Percentiles rank a stretch among this genome's conserved stretches.
Evolutionary conservation across 176 grass and related monocot genomes (phyloP).

Genomic region (Triticum dicoccoides): DNA sequence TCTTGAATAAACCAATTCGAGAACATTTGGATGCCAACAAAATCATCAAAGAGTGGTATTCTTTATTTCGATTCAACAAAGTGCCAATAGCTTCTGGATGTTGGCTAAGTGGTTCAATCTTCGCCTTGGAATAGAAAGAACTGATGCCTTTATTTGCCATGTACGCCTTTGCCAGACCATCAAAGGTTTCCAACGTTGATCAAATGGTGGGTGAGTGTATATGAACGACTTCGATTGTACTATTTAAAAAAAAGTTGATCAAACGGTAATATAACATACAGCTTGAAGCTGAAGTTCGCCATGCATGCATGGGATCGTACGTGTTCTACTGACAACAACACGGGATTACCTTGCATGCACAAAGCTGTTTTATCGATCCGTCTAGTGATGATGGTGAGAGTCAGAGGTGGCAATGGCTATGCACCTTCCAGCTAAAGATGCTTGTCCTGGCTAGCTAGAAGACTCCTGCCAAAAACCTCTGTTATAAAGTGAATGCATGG

Average conservation of each 20-base stretch:
- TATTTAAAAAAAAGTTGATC: not conserved
- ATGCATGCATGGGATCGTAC: not conserved
- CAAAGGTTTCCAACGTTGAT: not conserved
- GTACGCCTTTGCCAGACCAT: not conserved
- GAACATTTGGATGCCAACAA: too few relatives aligned
- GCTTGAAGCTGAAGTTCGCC: not conserved
- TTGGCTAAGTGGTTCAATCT: too few relatives aligned
- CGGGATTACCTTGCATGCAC: not conserved
- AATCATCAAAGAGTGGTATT: too few relatives aligned
- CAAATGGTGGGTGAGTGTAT: not conserved
- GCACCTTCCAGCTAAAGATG: slow-evolving; percentile 27
- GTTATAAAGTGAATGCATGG: slow-evolving; percentile 24
- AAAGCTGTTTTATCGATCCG: slow-evolving; percentile 10
- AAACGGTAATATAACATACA: not conserved
- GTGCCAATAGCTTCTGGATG: too few relatives aligned
- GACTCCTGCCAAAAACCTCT: slow-evolving; percentile 27
- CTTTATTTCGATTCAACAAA: too few relatives aligned
- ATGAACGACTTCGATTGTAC: too few relatives aligned
- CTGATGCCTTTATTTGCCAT: not conserved
- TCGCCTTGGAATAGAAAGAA: too few relatives aligned
- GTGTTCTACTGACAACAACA: slow-evolving; percentile 11
- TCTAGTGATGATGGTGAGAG: not conserved
- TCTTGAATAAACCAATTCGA: too few relatives aligned
- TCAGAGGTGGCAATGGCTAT: not conserved
- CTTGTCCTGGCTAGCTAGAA: not conserved